A percentile compares a stretch with the other conserved stretches of the same genome.
Evolutionary conservation across 495 filamentous ascomycete genomes (phyloP).

Genomic region (Talaromyces borbonicus): DNA sequence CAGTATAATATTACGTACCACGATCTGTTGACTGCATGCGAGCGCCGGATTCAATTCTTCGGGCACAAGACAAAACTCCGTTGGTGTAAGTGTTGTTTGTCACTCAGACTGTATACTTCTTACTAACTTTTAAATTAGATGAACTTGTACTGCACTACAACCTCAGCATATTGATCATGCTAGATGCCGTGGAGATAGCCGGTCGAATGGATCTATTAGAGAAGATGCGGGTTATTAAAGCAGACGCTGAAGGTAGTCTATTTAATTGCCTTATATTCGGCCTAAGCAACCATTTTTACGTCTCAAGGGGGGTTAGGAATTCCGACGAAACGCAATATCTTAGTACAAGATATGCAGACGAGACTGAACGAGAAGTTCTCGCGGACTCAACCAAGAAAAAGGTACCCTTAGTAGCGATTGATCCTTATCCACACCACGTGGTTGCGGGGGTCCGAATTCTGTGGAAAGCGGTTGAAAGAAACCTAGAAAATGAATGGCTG

Average conservation of each 20-base stretch:
- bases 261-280: slow-evolving; percentile 13
- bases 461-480: slow-evolving; percentile 13
- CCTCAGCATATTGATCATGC: slow-evolving; percentile 12
- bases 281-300: slow-evolving; percentile 11
- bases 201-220: slow-evolving; percentile 12
- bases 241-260: slow-evolving; percentile 12
- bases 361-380: background rate
- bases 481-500: slow-evolving; percentile 9
- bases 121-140: slow-evolving; percentile 6
- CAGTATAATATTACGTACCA: slow-evolving; percentile 13
- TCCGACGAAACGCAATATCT: background rate
- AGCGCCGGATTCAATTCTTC: slow-evolving; percentile 13
- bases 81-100: slow-evolving; percentile 11
- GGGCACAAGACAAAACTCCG: slow-evolving; percentile 13
- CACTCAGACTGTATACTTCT: background rate
- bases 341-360: background rate
- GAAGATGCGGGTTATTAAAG: slow-evolving; percentile 10
- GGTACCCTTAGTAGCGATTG: slow-evolving; percentile 12
- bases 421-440: slow-evolving; percentile 15
- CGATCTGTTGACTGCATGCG: slow-evolving; percentile 10
- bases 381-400: background rate
- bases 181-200: slow-evolving; percentile 11
- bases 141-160: slow-evolving; percentile 13
- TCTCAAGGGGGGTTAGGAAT: background rate
- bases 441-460: slow-evolving; percentile 14